These are phyloP conservation scores for Avena atlantica DNA, from an alignment of 176 grass and related monocot species.

Conservation along the genomic window DNA sequence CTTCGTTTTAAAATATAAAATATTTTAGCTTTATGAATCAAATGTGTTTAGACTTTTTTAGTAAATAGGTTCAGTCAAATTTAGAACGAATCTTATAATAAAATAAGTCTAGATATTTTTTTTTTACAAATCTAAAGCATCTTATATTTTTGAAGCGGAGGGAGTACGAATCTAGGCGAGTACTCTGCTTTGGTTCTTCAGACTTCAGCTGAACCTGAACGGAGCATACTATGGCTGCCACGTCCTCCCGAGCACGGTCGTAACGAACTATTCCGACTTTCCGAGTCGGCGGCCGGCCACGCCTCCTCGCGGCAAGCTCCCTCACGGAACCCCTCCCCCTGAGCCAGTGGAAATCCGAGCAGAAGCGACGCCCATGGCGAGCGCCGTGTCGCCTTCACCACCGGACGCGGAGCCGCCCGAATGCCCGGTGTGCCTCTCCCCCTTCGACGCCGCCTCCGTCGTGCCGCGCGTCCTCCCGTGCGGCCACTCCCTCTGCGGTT, in stretches of 20 bases:
- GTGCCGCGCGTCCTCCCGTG: slow-evolving; percentile 85
- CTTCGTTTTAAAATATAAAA: no score
- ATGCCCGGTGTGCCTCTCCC: slow-evolving; percentile 85
- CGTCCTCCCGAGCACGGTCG: not conserved
- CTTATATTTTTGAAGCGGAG: no score
- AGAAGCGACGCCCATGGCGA: slow-evolving; percentile 37
- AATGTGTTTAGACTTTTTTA: no score
- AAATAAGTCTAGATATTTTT: no score
- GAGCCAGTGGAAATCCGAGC: not conserved
- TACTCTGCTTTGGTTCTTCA: not conserved
- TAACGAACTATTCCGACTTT: not conserved
- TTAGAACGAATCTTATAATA: no score
- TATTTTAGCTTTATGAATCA: no score
- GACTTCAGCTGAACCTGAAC: slow-evolving; percentile 57
- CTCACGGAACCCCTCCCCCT: not conserved
- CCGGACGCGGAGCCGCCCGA: slow-evolving; percentile 59
- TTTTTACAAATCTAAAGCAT: no score
- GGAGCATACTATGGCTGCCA: not conserved
- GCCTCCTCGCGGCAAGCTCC: not conserved
- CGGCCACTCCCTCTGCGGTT: slow-evolving; percentile 79
- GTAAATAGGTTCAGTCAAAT: no score
- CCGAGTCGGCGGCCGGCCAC: not conserved
- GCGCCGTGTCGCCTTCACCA: not conserved
- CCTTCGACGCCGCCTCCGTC: slow-evolving; percentile 48
- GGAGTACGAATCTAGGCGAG: no score